Evolutionary conservation across 176 grass and related monocot species (phyloP).

Genomic region (Aegilops longissima): DNA sequence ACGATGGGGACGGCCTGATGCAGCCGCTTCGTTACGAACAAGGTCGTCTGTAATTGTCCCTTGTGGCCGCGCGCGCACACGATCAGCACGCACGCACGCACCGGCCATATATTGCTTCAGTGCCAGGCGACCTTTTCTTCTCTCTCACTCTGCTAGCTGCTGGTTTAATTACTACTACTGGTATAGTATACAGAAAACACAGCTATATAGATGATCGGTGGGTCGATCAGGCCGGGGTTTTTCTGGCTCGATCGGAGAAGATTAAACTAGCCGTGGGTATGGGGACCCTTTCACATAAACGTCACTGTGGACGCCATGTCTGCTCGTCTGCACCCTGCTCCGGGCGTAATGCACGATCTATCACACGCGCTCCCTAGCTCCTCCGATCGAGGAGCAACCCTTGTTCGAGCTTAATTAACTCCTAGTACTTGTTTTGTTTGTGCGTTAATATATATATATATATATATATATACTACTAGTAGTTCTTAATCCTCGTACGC

Average conservation of each 20-base stretch:
- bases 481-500: constrained; percentile 1
- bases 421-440: constrained; percentile 11
- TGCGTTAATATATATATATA: background rate
- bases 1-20: constrained; percentile 22
- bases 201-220: background rate
- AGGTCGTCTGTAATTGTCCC: background rate
- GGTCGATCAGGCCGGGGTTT: background rate
- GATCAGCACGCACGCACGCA: background rate
- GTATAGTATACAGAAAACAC: background rate
- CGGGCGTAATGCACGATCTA: background rate
- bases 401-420: background rate
- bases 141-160: background rate
- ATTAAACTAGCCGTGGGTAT: constrained; percentile 11
- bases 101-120: background rate
- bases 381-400: background rate
- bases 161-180: background rate
- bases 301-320: constrained; percentile 36
- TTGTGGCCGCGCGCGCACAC: background rate
- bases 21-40: constrained; percentile 34
- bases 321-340: background rate
- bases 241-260: background rate
- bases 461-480: background rate
- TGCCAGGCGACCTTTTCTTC: too few species aligned
- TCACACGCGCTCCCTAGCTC: background rate
- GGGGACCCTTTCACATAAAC: constrained; percentile 6